Conservation (phyloP, 768 basidiomycete species). For the Pulveroboletus sp. region DNA sequence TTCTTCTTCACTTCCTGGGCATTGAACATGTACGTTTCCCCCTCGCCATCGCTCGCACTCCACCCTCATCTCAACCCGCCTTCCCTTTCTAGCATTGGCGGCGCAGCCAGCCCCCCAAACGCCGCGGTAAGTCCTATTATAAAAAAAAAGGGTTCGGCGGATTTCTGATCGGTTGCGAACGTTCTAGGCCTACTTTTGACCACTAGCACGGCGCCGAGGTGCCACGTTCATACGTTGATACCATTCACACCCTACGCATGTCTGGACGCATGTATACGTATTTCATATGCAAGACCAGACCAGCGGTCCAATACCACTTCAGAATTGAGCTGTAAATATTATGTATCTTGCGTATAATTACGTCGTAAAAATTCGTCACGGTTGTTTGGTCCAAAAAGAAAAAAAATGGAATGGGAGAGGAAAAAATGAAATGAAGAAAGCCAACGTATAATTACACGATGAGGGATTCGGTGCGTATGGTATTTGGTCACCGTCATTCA, state of each 20-base stretch:
- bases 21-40: conserved; percentile 62
- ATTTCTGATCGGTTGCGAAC: too few species aligned
- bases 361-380: conserved; percentile 27
- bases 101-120: conserved; percentile 57
- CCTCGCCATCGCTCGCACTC: neutral
- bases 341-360: conserved; percentile 20
- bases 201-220: neutral
- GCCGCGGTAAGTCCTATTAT: conserved; percentile 56
- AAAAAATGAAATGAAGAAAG: neutral
- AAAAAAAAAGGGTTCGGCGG: too few species aligned
- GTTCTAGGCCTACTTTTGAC: too few species aligned
- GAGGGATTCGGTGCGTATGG: conserved; percentile 19
- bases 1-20: conserved; percentile 81
- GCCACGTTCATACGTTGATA: neutral
- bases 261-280: neutral
- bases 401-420: neutral
- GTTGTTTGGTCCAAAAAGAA: conserved; percentile 6
- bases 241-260: neutral
- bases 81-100: too few species aligned
- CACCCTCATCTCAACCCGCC: too few species aligned
- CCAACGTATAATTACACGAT: conserved; percentile 29
- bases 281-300: neutral
- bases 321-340: conserved; percentile 5
- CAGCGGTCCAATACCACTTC: neutral
- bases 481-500: conserved; percentile 18